phyloP scores from a whole-genome alignment of 2,329 filamentous ascomycete species.

The Fusarium buxicola region DNA sequence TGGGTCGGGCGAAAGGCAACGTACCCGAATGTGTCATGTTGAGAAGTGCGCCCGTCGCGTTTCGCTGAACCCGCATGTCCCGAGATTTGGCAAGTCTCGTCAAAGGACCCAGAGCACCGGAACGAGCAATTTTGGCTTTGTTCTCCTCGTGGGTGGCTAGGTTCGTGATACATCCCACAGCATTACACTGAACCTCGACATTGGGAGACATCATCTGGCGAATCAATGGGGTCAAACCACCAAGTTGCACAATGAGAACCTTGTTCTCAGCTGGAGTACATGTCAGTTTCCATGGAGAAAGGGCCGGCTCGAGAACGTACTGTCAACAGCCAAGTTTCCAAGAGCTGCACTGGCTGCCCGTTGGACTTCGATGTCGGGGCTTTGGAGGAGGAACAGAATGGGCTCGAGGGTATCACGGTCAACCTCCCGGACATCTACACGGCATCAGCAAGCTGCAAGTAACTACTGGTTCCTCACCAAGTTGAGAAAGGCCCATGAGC shows the following conservation, averaged over 20 bases:
- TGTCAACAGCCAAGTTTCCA: slow-evolving; percentile 96
- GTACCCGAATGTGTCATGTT: slow-evolving; percentile 99
- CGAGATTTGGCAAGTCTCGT: slow-evolving; percentile 95
- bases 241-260: slow-evolving; percentile 92
- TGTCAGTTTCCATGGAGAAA: slow-evolving; percentile 54
- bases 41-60: slow-evolving; percentile 93
- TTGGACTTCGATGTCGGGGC: slow-evolving; percentile 96
- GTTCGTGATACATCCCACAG: slow-evolving; percentile 98
- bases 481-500: neutral
- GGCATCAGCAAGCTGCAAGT: slow-evolving; percentile 27
- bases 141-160: slow-evolving; percentile 98
- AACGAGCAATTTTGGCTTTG: slow-evolving; percentile 97
- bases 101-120: slow-evolving; percentile 89
- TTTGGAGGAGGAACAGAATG: slow-evolving; percentile 94
- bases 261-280: slow-evolving; percentile 88
- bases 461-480: neutral
- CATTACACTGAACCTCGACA: slow-evolving; percentile 99
- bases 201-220: slow-evolving; percentile 98
- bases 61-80: slow-evolving; percentile 98
- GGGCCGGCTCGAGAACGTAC: slow-evolving; percentile 63
- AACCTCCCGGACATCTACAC: slow-evolving; percentile 91
- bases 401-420: slow-evolving; percentile 95
- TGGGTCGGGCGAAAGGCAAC: slow-evolving; percentile 39
- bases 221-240: slow-evolving; percentile 90
- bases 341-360: slow-evolving; percentile 94